phyloP scores from a whole-genome alignment of 2,329 filamentous ascomycete species.

The Plectosphaerella cucumerina region DNA sequence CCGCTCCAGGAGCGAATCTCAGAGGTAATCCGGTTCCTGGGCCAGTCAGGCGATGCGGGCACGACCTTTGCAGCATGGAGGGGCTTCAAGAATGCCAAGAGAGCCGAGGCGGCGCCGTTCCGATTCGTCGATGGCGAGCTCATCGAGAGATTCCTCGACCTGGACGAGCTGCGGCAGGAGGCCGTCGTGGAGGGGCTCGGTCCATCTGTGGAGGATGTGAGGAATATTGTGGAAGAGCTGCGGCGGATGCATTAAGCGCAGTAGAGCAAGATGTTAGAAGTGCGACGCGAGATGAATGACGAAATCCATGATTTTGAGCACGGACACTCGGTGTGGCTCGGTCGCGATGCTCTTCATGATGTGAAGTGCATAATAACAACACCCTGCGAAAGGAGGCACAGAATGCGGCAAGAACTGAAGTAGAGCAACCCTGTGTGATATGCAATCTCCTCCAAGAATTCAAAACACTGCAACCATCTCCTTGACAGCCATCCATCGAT shows the following conservation, averaged over 20 bases:
- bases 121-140: conserved; percentile 92
- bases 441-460: too few relatives aligned
- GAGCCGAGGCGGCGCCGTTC: conserved; percentile 70
- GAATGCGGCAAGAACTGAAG: too few relatives aligned
- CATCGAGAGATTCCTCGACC: conserved; percentile 77
- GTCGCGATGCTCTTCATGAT: too few relatives aligned
- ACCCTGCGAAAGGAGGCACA: too few relatives aligned
- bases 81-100: conserved; percentile 71
- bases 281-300: background rate
- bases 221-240: conserved; percentile 58
- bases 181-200: conserved; percentile 51
- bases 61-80: conserved; percentile 67
- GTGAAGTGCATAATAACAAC: too few relatives aligned
- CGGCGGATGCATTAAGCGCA: conserved; percentile 53
- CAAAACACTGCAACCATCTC: too few relatives aligned
- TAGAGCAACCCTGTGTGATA: too few relatives aligned
- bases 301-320: background rate
- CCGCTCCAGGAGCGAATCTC: conserved; percentile 72
- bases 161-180: conserved; percentile 54
- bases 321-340: too few relatives aligned
- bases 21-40: conserved; percentile 61
- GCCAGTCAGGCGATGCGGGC: conserved; percentile 51
- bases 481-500: too few relatives aligned
- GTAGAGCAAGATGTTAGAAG: background rate
- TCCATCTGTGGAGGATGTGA: conserved; percentile 58